Conservation (phyloP, 352 stramenopile species). For the Phytophthora pisi region DNA sequence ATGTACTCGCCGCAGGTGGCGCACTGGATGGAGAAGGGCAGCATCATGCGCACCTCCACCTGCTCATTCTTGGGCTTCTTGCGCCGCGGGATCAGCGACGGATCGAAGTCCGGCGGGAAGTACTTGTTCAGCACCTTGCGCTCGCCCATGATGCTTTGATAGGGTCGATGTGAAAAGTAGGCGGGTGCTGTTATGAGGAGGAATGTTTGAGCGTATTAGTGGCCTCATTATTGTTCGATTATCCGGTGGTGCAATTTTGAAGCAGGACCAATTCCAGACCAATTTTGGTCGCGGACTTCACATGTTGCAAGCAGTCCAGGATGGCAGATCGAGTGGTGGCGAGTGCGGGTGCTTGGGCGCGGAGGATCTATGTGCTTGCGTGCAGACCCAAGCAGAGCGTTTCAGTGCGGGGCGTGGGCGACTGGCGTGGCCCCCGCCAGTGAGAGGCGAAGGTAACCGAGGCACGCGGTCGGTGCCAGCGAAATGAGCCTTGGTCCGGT, state of each 20-base stretch:
- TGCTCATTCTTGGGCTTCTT: slow-evolving; percentile 96
- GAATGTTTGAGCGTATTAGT: neutral
- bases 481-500: slow-evolving; percentile 8
- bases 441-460: slow-evolving; percentile 6
- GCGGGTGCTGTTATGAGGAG: neutral
- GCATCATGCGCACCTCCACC: slow-evolving; percentile 98
- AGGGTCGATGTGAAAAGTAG: neutral
- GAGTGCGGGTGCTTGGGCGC: slow-evolving; percentile 11
- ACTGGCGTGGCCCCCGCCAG: slow-evolving; percentile 20
- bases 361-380: slow-evolving; percentile 22
- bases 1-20: slow-evolving; percentile 98
- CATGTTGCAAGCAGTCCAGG: no score
- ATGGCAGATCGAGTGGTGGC: slow-evolving; percentile 14
- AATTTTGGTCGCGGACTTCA: no score
- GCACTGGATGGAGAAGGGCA: slow-evolving; percentile 99
- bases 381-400: slow-evolving; percentile 1
- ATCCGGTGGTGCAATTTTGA: slow-evolving; percentile 15
- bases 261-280: no score
- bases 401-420: slow-evolving; percentile 3
- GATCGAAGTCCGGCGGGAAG: slow-evolving; percentile 99
- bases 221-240: slow-evolving; percentile 11
- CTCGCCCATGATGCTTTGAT: slow-evolving; percentile 92
- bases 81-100: slow-evolving; percentile 92
- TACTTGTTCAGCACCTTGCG: slow-evolving; percentile 99
- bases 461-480: slow-evolving; percentile 7